Base-by-base conservation (phyloP, 2,329 filamentous ascomycete genomes). In the Hyphodiscus sp. region DNA sequence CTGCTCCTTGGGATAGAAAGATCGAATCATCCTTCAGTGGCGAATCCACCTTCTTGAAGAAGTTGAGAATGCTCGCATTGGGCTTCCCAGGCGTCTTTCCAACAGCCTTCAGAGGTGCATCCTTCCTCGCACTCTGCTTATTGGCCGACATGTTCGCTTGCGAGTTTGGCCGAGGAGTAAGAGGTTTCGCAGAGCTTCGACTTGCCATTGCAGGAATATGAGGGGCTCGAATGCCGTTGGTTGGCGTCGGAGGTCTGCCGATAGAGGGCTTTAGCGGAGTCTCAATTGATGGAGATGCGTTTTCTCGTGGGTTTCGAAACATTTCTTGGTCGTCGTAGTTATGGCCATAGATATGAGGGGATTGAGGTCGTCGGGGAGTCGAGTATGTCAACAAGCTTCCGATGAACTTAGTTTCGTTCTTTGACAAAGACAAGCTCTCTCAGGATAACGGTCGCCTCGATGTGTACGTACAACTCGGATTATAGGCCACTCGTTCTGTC, bases 21-120 rank as follows among this genome's bases (percentile, higher is more conserved):
- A 87, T 75, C 19, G 75, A 73, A 52, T 83, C 73, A 57, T 85
- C 76, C 53, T 78, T 72, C 50, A 67, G 23, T 11, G 62, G 69
- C 0, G 70, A 70, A 13, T 79, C 78, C 0, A 80, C 75, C 65
- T 89, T 90, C 64, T 87, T 83, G 66, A 91, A 91, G 68, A 89
- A 91, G 58, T 71, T 89, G 15, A 89, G 70, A 30, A 90, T 89
- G 58, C 83, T 89, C 7, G 76, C 74, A 62, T 88, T 89, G 0
- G 73, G 71, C 51, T 65, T 68, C 5, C 47, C 56, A 9, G 59
- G 54, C 13, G 59, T 52, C 44, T 63, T 67, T 16, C 51, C 45
- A 49, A 49, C 47, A 10, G 55, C 30, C 44, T 63, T 67, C 16
- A 52, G 42, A 49, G 50, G 47, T 7, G 53, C 30, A n/a, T 50